Percentiles rank a stretch among this genome's conserved stretches.
These are phyloP conservation scores for Tuctoria greenei DNA, from an alignment of 176 grass and related monocot genomes.

Conservation along the genomic window DNA sequence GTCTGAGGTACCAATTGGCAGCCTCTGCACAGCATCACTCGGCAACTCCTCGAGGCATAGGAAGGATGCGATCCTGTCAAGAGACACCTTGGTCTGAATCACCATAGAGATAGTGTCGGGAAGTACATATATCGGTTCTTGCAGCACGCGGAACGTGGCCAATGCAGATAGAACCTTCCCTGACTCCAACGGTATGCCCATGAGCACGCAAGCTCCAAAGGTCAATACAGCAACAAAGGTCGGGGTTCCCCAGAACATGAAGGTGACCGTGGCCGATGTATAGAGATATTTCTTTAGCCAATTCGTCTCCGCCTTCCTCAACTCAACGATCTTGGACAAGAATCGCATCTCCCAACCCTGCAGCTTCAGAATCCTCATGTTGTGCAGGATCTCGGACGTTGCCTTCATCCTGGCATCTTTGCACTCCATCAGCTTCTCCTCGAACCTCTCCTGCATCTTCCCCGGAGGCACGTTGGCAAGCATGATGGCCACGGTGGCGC, in stretches of 20 bases:
- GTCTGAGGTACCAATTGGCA: slow-evolving; percentile 36
- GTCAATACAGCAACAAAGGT: slow-evolving; percentile 76
- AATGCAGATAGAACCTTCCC: slow-evolving; percentile 48
- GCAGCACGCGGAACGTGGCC: slow-evolving; percentile 46
- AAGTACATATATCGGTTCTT: slow-evolving; percentile 44
- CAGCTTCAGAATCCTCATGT: slow-evolving; percentile 87
- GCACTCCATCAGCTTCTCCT: slow-evolving; percentile 68
- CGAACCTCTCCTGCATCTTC: slow-evolving; percentile 57
- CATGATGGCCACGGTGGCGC: slow-evolving; percentile 61
- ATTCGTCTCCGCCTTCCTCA: slow-evolving; percentile 60
- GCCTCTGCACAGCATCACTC: slow-evolving; percentile 29
- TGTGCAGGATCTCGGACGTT: slow-evolving; percentile 70
- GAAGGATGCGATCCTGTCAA: slow-evolving; percentile 52
- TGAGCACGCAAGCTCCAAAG: slow-evolving; percentile 52
- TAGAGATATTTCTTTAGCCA: slow-evolving; percentile 75
- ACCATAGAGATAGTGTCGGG: slow-evolving; percentile 40
- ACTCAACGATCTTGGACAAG: slow-evolving; percentile 63
- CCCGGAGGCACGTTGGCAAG: slow-evolving; percentile 66
- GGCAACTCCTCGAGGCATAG: slow-evolving; percentile 50
- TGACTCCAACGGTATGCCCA: slow-evolving; percentile 47
- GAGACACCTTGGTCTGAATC: slow-evolving; percentile 50
- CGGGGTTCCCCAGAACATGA: slow-evolving; percentile 52
- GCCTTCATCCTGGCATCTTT: slow-evolving; percentile 84
- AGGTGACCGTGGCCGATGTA: slow-evolving; percentile 29
- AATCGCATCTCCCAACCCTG: slow-evolving; percentile 93